Evolutionary conservation across 2,329 filamentous ascomycete genomes (phyloP).

Genomic region (Tympanopsis confertula): DNA sequence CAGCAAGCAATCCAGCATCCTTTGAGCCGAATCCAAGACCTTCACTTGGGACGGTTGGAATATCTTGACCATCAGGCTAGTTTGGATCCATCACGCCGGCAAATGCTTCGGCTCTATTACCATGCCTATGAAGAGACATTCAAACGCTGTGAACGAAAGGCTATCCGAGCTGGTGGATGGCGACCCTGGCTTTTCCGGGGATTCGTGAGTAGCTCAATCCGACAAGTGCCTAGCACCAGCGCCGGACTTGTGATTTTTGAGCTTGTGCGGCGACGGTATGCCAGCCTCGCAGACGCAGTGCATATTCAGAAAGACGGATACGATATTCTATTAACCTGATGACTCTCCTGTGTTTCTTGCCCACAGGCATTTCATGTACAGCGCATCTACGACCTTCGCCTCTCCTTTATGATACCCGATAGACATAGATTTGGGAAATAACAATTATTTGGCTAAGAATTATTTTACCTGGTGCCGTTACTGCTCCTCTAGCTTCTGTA

Average conservation of each 20-base stretch:
- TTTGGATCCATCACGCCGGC: slow-evolving; percentile 20
- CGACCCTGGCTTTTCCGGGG: slow-evolving; percentile 41
- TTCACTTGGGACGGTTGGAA: slow-evolving; percentile 47
- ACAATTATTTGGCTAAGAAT: too few species aligned
- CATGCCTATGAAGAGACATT: slow-evolving; percentile 49
- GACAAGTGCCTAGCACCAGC: slow-evolving; percentile 51
- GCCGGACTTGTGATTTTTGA: slow-evolving; percentile 56
- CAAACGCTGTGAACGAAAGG: slow-evolving; percentile 36
- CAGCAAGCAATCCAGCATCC: slow-evolving; percentile 49
- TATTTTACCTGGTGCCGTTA: too few species aligned
- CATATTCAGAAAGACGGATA: slow-evolving; percentile 48
- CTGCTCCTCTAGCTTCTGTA: too few species aligned
- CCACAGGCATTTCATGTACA: too few species aligned
- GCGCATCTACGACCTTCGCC: too few species aligned
- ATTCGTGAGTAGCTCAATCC: slow-evolving; percentile 41
- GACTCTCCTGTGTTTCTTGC: too few species aligned
- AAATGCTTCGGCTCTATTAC: slow-evolving; percentile 41
- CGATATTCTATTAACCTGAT: slow-evolving; percentile 41
- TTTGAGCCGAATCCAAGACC: slow-evolving; percentile 41
- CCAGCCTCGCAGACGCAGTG: slow-evolving; percentile 34
- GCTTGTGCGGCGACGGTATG: slow-evolving; percentile 48
- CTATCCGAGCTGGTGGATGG: slow-evolving; percentile 38
- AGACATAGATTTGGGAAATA: too few species aligned
- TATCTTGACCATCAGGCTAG: slow-evolving; percentile 41
- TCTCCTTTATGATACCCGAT: too few species aligned